Percentiles rank a stretch among this genome's conserved stretches.
Conservation (phyloP, 164 flowering plant species). For the Liquidambar formosana region DNA sequence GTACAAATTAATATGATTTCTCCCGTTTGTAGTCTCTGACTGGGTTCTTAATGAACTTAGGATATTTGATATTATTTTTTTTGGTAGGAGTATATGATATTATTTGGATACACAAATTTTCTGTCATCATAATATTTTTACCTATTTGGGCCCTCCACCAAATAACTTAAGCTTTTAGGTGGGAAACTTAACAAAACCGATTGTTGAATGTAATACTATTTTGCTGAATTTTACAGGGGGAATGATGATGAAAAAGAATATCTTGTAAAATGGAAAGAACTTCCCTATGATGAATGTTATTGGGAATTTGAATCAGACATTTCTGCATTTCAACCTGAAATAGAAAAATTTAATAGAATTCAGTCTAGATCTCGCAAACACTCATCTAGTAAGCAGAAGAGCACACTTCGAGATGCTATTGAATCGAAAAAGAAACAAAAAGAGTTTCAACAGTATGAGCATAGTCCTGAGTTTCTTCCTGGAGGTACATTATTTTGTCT, state of each 20-base stretch:
- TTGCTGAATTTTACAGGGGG: conserved; percentile 44
- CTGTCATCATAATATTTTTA: too few relatives aligned
- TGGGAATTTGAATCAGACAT: conserved; percentile 94
- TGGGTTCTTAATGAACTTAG: too few relatives aligned
- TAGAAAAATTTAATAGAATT: conserved; percentile 63
- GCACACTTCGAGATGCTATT: conserved; percentile 36
- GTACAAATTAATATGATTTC: too few relatives aligned
- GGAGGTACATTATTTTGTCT: conserved; percentile 58
- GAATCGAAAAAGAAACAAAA: conserved; percentile 60
- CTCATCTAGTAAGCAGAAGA: conserved; percentile 57
- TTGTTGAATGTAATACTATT: not conserved
- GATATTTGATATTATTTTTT: too few relatives aligned
- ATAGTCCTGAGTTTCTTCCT: conserved; percentile 82
- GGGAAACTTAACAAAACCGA: too few relatives aligned
- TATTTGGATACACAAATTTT: too few relatives aligned
- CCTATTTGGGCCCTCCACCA: too few relatives aligned
- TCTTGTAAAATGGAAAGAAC: conserved; percentile 95
- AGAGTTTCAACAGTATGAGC: conserved; percentile 87
- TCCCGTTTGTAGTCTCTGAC: too few relatives aligned
- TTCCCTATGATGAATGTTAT: conserved; percentile 85
- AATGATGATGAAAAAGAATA: conserved; percentile 75
- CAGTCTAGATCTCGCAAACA: conserved; percentile 48
- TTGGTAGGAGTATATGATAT: too few relatives aligned
- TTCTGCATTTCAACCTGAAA: conserved; percentile 79
- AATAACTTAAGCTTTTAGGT: too few relatives aligned